Percentiles rank a stretch among this genome's conserved stretches.
Conservation (phyloP, 164 flowering plant species). For the Cinnamomum micranthum region DNA sequence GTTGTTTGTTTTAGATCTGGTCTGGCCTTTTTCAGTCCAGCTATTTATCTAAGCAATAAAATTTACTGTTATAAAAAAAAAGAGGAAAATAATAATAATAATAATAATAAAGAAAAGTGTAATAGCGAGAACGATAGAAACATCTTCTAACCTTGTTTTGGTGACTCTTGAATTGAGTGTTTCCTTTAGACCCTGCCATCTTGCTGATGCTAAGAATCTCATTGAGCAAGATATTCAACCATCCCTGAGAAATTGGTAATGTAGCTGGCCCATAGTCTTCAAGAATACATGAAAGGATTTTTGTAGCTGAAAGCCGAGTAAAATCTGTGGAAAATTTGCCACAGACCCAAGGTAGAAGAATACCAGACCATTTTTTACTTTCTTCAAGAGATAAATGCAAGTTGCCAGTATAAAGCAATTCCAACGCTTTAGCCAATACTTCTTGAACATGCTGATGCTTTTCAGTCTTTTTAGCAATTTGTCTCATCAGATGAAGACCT, state of each 20-base stretch:
- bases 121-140: neutral
- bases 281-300: slow-evolving; percentile 70
- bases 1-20: too few relatives aligned
- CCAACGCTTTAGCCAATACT: slow-evolving; percentile 70
- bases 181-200: slow-evolving; percentile 38
- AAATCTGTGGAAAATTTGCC: slow-evolving; percentile 54
- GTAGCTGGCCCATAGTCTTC: slow-evolving; percentile 83
- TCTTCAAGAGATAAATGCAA: slow-evolving; percentile 81
- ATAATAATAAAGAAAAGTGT: neutral
- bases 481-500: slow-evolving; percentile 82
- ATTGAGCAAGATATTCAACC: slow-evolving; percentile 70
- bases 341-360: slow-evolving; percentile 79
- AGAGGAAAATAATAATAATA: neutral
- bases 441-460: slow-evolving; percentile 69
- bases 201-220: slow-evolving; percentile 55
- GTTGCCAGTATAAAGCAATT: slow-evolving; percentile 56
- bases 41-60: too few relatives aligned
- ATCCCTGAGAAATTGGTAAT: slow-evolving; percentile 88
- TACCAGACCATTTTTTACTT: slow-evolving; percentile 81
- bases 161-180: slow-evolving; percentile 43
- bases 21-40: too few relatives aligned
- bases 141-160: slow-evolving; percentile 59
- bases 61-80: too few relatives aligned
- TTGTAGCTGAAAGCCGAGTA: slow-evolving; percentile 57
- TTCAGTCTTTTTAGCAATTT: slow-evolving; percentile 50